Base-by-base conservation (phyloP, 1,284 basidiomycete species). In the Trichosporon sp. region DNA sequence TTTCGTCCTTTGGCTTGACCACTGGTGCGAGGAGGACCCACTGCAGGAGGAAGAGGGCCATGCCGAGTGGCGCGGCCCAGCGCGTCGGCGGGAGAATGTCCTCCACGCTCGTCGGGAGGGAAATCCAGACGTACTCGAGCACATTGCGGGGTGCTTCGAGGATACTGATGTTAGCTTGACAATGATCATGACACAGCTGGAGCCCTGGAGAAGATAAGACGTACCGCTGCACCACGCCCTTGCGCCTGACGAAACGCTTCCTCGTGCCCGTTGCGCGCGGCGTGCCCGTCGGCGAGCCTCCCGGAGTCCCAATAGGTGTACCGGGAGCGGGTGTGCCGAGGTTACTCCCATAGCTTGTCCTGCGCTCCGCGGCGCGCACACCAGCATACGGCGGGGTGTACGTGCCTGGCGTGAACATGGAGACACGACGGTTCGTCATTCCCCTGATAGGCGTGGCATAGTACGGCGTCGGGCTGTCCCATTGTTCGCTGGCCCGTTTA, bases 1-100 rank as follows among this genome's bases (percentile, higher is more conserved):
- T 5, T 10, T 68, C 70, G 21, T 26, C 46, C 8, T 8, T 31
- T 46, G 67, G 68, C n/a, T 48, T 65, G n/a, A 51, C 21, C 14
- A 83, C 75, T 0, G 81, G 80, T 2, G 79, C 80, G 7, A 80
- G 75, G 10, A 80, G 73, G 1, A 83, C 68, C 72, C 78, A 83
- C 63, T 81, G 80, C 1, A 83, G n/a, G 2, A 70, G 66, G 63
- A 79, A 78, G 35, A 83, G 67, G 11, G 54, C 75, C 4, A 83
- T 61, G 0, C 77, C 74, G 32, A 81, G 78, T 0, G 81, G 81
- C 54, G 78, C 79, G 32, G 81, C 81, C 43, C 76, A 73, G 37
- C 77, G 75, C 10, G 74, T 72, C 4, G 80, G 77, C 0, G 80
- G 81, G 0, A 81, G 70, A 19, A 82, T 51, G 65, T 81, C 80